Percentiles rank a stretch among this genome's conserved stretches.
Conservation (phyloP, 1,284 basidiomycete genomes). For the Chiua sp. region DNA sequence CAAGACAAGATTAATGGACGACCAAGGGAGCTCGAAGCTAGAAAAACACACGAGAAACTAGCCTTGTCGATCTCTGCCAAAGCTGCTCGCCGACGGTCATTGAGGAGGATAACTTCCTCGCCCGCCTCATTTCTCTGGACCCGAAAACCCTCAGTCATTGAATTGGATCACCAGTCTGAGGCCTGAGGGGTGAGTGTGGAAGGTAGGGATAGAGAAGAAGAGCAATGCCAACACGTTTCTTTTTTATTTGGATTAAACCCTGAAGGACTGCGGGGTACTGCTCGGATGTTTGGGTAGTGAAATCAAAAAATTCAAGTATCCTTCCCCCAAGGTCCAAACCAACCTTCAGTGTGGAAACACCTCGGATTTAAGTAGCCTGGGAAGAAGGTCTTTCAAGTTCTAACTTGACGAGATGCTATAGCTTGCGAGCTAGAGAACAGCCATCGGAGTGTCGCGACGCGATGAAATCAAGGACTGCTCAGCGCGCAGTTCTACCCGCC, state of each 20-base stretch:
- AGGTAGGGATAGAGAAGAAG: background rate
- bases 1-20: background rate
- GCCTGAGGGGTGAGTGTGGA: background rate
- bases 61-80: background rate
- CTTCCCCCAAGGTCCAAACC: background rate
- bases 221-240: background rate
- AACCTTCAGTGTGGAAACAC: background rate
- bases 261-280: background rate
- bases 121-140: background rate
- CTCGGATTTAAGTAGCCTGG: background rate
- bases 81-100: background rate
- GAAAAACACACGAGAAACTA: background rate
- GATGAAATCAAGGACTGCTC: background rate
- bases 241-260: background rate
- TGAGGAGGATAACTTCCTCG: background rate
- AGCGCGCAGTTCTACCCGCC: background rate
- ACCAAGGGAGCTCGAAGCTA: background rate
- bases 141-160: background rate
- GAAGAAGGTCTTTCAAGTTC: background rate
- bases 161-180: background rate
- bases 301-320: background rate
- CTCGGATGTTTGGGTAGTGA: background rate
- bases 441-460: background rate
- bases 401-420: background rate
- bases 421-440: background rate